phyloP scores from a whole-genome alignment of 768 basidiomycete species.

The Mycena filopes region DNA sequence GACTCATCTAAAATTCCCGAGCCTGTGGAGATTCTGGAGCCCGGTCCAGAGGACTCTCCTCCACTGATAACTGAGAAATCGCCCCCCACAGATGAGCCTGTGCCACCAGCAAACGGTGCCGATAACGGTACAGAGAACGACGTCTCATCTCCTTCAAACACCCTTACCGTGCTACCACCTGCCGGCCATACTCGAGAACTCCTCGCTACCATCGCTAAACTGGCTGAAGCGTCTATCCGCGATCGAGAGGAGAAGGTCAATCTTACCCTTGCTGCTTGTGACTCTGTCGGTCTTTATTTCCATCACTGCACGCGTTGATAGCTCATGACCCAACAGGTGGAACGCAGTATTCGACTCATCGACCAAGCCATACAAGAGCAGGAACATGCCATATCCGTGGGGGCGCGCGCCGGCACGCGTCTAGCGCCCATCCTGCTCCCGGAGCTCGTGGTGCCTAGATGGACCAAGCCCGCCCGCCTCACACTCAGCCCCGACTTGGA shows the following conservation, averaged over 20 bases:
- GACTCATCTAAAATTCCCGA: neutral
- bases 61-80: neutral
- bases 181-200: conserved; percentile 52
- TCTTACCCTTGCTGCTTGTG: conserved; percentile 74
- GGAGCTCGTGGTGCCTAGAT: conserved; percentile 68
- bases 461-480: conserved; percentile 55
- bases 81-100: neutral
- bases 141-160: neutral
- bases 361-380: conserved; percentile 79
- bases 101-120: neutral
- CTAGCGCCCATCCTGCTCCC: conserved; percentile 65
- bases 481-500: conserved; percentile 55
- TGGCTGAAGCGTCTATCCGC: conserved; percentile 68
- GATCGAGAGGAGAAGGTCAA: conserved; percentile 83
- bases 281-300: conserved; percentile 61
- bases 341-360: conserved; percentile 81
- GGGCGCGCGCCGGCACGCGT: conserved; percentile 45
- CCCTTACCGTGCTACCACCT: neutral
- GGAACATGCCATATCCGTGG: conserved; percentile 62
- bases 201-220: conserved; percentile 66
- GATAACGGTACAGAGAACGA: neutral
- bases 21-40: neutral
- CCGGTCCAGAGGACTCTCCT: neutral
- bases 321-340: conserved; percentile 60
- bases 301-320: conserved; percentile 13